Base-by-base conservation (phyloP, 371 early-diverging fungal genomes). In the Mucor racemosus region DNA sequence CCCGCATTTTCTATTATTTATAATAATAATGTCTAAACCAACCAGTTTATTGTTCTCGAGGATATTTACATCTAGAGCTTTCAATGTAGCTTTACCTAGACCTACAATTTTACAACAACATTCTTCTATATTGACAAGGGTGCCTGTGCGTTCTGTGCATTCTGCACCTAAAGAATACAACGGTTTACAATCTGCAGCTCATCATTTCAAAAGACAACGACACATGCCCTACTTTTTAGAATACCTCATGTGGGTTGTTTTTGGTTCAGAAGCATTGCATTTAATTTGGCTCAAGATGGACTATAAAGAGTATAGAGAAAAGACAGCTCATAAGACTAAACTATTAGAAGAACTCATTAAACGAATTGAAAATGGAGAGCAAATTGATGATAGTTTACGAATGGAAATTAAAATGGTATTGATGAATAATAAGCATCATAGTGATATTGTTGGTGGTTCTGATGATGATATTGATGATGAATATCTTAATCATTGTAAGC, bases 241-340 rank as follows among this genome's bases (percentile, higher is more conserved):
- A 44, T 85, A 85, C 58, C 64, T 84, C 21, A 73, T 84, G 76
- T 85, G 85, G 85, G 78, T 76, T 5, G 70, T 79, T 6, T 78
- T 84, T 67, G 85, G 85, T 1, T 85, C 85, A 5, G 72, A 75
- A 46, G 80, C 81, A 17, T 67, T 85, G 55, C 85, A 85, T 36
- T 67, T 83, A 11, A 76, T 77, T 13, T 83, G 85, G 85, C 69
- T 80, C 14, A 83, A 80, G 58, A 78, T 80, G 65, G 80, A 80
- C 19, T 74, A 76, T 19, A 76, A 76, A 60, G 85, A 85, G 62
- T 82, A 84, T 33, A 64, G 72, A 58, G 84, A 85, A 60, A 76
- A 76, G 48, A 67, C 67, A 19, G 39, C 74, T n/a, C 77, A 78
- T 31, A 81, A 83, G 66, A 80, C 75, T 35, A 60, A 60, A n/a